Base-by-base conservation (phyloP, 345 rosid genomes). In the Hevea brasiliensis region DNA sequence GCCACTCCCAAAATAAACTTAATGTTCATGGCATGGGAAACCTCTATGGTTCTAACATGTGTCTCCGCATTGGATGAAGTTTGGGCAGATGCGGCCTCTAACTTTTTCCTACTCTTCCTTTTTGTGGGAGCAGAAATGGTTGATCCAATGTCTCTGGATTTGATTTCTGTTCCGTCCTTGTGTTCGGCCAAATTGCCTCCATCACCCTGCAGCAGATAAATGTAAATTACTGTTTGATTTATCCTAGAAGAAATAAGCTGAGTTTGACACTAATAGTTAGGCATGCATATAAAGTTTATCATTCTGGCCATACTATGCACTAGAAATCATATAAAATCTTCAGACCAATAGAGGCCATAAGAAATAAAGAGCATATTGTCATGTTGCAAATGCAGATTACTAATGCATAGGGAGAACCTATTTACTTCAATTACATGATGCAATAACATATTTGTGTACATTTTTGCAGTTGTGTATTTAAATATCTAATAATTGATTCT, bases 31-130 rank as follows among this genome's bases (percentile, higher is more conserved):
- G 71, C 83, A 40, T 79, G 74, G 21, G 94, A 87, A 41, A 42
- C 76, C 29, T 77, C 74, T 0, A 75, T 54, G 15, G 78, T 75
- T 67, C 81, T 86, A 41, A 82, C 70, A 67, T 67, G 72, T 15
- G 74, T 72, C 21, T 76, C 81, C 6, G 77, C 45, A 0, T 89
- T 74, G 37, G 94, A 68, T 3, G 88, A 79, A 26, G 86, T 37
- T 56, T 54, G 75, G 20, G 85, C 72, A 53, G 88, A 61, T 48
- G 87, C 47, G 23, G 84, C 81, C 48, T 91, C 96, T 32, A 74
- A 72, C 86, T 87, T 95, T 68, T 89, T 90, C 88, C 84, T 95
- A 76, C 88, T 86, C 84, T 86, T 92, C 69, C 98, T 84, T 77
- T 89, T 91, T 2, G 86, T 59, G 11, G 96, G 94, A 79, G 92